Evolutionary conservation across 192 early-diverging fungal species (phyloP), one percentile per base, ranked within the genome.

Genomic region (Mortierella alpina): DNA sequence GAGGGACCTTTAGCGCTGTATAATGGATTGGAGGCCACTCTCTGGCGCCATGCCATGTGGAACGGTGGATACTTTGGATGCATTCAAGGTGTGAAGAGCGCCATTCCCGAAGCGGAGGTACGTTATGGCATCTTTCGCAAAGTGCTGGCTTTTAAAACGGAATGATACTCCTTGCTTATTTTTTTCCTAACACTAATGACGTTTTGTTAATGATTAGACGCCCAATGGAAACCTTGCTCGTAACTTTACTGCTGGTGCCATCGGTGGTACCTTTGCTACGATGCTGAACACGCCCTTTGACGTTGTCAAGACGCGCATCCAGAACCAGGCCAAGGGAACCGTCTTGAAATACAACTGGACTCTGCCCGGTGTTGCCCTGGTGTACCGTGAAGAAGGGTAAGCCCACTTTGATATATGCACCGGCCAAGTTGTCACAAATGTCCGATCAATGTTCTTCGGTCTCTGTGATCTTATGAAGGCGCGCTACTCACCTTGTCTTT

Each of bases 1-100:
- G 96, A 98, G 79, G 96, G 91, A 57, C 82, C 90, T 17, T 70
- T 91, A 65, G 97, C 94, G 13, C 90, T 99, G 83, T 95, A 87
- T 84, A 95, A 93, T 41, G 97, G 97, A 13, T 83, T 97, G 52
- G 97, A 99, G 82, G 93, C 96, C 39, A 99, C 97, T 8, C 82
- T 97, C 49, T 95, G 94, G 92, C 90, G 97, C 55, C 97, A 99
- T 75, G 96, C 93, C 47, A 79, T 92, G 63, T 99, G 97, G 97
- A 99, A 99, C 84, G 96, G 95, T 78, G 97, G 96, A 59, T 98
- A 96, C 90, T 98, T 98, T 91, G 95, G 95, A 60, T 90, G 87
- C 66, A 93, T 94, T 76, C 89, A 88, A 64, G 86, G 75, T 49
- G 88, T 97, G 64, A 92, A 90, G 65, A 85, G 81, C 54, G 49